phyloP scores from a whole-genome alignment of 345 rosid genomes.

The Hypericum androsaemum region DNA sequence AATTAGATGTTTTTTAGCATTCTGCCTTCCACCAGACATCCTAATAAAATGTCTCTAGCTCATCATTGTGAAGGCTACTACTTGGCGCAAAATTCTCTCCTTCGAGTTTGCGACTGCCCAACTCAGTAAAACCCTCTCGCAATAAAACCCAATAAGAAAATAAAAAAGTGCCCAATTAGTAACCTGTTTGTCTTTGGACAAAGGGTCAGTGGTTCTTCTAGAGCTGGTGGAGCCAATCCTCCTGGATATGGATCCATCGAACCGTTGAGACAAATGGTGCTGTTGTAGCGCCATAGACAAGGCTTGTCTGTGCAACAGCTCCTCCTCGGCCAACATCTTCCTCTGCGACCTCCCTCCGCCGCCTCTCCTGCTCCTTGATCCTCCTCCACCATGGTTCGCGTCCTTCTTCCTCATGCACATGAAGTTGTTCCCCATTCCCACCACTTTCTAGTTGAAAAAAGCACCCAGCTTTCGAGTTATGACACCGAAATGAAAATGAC shows the following conservation, averaged over 20 bases:
- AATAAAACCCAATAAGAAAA: background rate
- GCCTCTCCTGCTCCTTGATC: constrained; percentile 70
- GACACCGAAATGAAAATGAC: too few species aligned
- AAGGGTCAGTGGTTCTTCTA: constrained; percentile 60
- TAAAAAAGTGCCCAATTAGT: background rate
- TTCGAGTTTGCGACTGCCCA: too few species aligned
- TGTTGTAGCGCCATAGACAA: constrained; percentile 90
- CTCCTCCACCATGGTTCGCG: constrained; percentile 22
- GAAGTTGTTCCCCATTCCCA: constrained; percentile 67
- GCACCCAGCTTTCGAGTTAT: too few species aligned
- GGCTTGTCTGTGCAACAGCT: constrained; percentile 82
- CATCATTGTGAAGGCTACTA: too few species aligned
- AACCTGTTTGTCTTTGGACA: constrained; percentile 71
- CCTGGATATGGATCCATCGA: constrained; percentile 97
- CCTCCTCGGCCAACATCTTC: constrained; percentile 77
- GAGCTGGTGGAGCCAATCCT: constrained; percentile 77
- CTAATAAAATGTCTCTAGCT: too few species aligned
- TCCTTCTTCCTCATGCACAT: constrained; percentile 73
- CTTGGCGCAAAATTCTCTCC: too few species aligned
- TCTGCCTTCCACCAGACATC: too few species aligned
- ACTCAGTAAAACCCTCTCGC: too few species aligned
- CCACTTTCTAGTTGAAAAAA: background rate
- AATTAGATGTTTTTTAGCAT: too few species aligned
- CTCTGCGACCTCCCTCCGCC: constrained; percentile 59
- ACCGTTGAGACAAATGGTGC: constrained; percentile 80